These are phyloP conservation scores for Quillaja saponaria DNA, from an alignment of 306 rosid species.

Conservation along the genomic window DNA sequence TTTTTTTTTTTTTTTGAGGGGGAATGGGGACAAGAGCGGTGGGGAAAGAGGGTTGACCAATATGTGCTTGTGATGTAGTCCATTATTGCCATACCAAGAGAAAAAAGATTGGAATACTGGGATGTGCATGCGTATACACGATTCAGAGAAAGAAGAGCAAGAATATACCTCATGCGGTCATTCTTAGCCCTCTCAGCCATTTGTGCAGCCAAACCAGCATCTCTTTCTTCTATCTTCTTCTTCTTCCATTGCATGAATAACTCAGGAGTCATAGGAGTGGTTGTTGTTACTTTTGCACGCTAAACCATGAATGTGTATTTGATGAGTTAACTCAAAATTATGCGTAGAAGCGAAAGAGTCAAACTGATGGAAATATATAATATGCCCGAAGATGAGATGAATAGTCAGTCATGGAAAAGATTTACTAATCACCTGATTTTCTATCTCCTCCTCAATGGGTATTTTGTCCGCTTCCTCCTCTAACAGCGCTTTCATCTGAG, in stretches of 20 bases:
- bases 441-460: constrained; percentile 88
- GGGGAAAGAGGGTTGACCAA: too few relatives aligned
- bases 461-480: constrained; percentile 74
- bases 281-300: constrained; percentile 71
- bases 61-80: too few relatives aligned
- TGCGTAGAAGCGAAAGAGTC: not conserved
- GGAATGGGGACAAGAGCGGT: too few relatives aligned
- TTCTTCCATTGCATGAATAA: constrained; percentile 86
- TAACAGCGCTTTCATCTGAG: constrained; percentile 96
- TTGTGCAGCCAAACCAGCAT: constrained; percentile 81
- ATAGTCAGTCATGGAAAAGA: too few relatives aligned
- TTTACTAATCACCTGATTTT: constrained; percentile 62
- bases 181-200: constrained; percentile 96
- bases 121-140: not conserved
- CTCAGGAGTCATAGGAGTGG: constrained; percentile 86
- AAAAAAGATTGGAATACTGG: not conserved
- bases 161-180: constrained; percentile 84
- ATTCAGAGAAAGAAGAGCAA: not conserved
- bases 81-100: too few relatives aligned
- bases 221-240: constrained; percentile 83
- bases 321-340: constrained; percentile 28
- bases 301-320: constrained; percentile 29
- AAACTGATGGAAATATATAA: not conserved
- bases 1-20: too few relatives aligned
- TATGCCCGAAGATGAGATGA: too few relatives aligned